Base-by-base conservation (phyloP, 495 filamentous ascomycete species). In the Glutinoglossum americanum region DNA sequence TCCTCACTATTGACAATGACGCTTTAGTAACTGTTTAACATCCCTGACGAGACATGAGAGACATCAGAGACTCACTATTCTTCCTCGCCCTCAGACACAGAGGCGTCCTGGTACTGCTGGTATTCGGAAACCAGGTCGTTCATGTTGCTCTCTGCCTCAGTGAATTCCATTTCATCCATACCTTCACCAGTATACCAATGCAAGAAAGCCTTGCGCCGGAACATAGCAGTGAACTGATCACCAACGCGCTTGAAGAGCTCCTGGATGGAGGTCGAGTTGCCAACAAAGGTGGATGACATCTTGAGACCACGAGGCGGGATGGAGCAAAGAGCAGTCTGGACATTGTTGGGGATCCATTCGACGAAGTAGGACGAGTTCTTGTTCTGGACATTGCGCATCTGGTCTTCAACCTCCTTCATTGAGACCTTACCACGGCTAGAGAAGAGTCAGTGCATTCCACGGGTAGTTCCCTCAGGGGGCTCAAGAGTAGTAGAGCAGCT, bases 121-220 rank as follows among this genome's bases (percentile, higher is more conserved):
- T 99, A 99, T 73, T 99, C 92, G 59, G 90, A 95, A 61, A 99
- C 92, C 72, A 99, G 76, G 73, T 99, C 92, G 78, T 97, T 99
- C 92, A 99, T 99, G 79, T 99, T 99, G 78, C 85, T 90, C 85
- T 99, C 92, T 66, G 92, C 92, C 80, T 97, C 93, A 70, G 92
- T 97, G 76, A 99, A 99, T 78, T 99, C 92, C 92, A 97, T 97
- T 84, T 99, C 92, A 76, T 99, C 92, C 92, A 99, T 99, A 78
- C 92, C 92, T 82, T 99, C 92, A 69, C 89, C 89, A 81, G 92
- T 99, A 75, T 99, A 99, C 92, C 92, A 99, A 82, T 97, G 92
- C 84, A 99, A 87, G 89, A 99, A 99, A 82, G 92, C 92, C 84
- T 97, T 99, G 72, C 92, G 88, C 74, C 92, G 79, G 84, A 97